Evolutionary conservation across 23 red algal genomes (phyloP), one percentile per base, ranked within the genome.

Genomic region (Gracilaria domingensis): DNA sequence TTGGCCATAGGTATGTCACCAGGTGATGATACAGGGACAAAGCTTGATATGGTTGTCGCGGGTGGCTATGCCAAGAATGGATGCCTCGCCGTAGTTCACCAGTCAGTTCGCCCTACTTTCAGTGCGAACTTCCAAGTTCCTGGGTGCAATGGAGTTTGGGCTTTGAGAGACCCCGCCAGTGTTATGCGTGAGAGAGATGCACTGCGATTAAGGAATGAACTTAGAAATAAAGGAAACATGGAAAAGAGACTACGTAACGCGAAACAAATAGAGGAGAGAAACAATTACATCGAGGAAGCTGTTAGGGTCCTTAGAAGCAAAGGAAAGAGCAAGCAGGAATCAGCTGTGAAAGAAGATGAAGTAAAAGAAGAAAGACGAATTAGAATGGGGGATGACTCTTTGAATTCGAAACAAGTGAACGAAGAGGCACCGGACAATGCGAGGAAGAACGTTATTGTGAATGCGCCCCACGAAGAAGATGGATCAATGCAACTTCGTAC

Each of bases 21-120:
- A 25, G 85, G 61, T 42, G 83, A 82, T 25, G 44, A 66, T 39
- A 82, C 65, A 2, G 73, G 82, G 9, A 14, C 48, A 14, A 72
- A 74, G 33, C 78, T 89, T 38, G 93, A 95, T 39, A 51, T 95
- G 73, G 93, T 95, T 53, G 35, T 95, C 21, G 84, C 93, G 0
- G 93, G 82, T 14, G 93, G 93, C 35, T 83, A 73, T 55, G 93
- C 71, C 29, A 89, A 88, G 84, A 89, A 83, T 81, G 93, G 93
- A 5, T 87, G 82, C 45, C 93, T 95, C 16, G 83, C 57, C 14
- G 84, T 95, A 39, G 49, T 95, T 35, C 83, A 83, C 28, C 50
- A 87, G 39, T 83, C 93, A 42, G 50, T 95, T 39, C 82, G 93
- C n/a, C 93, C 93, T 32, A 78, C 74, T 13, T 40, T 69, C 61